Conservation (phyloP, 257 asterid genomes). For the Fraxinus anomala region DNA sequence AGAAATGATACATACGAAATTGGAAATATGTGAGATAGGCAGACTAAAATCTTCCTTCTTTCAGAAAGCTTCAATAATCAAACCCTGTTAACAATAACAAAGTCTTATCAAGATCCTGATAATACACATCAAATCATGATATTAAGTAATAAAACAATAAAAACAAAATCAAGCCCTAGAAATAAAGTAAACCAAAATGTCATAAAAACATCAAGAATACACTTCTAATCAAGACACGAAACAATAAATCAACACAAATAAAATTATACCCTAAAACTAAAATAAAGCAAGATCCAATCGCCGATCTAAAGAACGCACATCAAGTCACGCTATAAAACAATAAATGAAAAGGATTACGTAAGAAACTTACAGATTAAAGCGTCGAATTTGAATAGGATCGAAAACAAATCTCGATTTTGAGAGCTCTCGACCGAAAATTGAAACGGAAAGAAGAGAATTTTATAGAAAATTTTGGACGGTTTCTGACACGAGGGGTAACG, state of each 20-base stretch:
- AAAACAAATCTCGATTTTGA: conserved; percentile 19
- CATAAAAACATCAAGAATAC: neutral
- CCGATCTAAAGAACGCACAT: neutral
- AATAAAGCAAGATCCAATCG: neutral
- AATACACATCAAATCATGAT: neutral
- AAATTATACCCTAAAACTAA: neutral
- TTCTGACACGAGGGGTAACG: conserved; percentile 17
- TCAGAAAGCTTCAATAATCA: conserved; percentile 26
- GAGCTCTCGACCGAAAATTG: conserved; percentile 18
- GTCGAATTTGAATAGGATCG: conserved; percentile 14
- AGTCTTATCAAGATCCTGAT: neutral
- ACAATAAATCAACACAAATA: neutral
- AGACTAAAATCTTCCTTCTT: conserved; percentile 11
- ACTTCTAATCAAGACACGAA: neutral
- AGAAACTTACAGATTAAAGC: conserved; percentile 21
- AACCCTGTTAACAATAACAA: conserved; percentile 5
- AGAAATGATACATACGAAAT: conserved; percentile 1
- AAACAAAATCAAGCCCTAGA: conserved; percentile 9
- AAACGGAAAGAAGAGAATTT: neutral
- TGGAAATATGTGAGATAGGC: neutral
- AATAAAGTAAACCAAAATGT: neutral
- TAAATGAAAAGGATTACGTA: neutral
- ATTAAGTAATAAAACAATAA: neutral
- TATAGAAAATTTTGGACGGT: neutral
- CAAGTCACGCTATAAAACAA: neutral